A percentile compares a stretch with the other conserved stretches of the same genome.
phyloP scores from a whole-genome alignment of 2,329 filamentous ascomycete genomes.

The Alternaria tenuissima region DNA sequence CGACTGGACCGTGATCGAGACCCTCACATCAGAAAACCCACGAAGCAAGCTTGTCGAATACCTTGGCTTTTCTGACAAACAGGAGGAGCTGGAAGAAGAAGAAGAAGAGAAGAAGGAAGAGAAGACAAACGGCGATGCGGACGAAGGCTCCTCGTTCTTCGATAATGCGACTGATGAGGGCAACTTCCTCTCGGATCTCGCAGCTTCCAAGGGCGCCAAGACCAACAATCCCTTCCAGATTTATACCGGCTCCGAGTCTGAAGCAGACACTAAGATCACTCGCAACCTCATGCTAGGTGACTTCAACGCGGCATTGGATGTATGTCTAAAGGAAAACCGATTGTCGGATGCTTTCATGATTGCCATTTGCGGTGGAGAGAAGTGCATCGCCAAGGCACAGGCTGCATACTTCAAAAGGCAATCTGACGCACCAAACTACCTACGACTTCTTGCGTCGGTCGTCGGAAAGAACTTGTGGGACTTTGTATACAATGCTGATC shows the following conservation, averaged over 20 bases:
- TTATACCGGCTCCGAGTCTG: constrained; percentile 81
- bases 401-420: constrained; percentile 87
- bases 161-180: constrained; percentile 74
- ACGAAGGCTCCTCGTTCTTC: constrained; percentile 77
- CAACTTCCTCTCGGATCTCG: constrained; percentile 84
- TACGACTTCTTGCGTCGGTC: constrained; percentile 88
- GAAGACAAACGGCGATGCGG: constrained; percentile 56
- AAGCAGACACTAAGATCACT: constrained; percentile 86
- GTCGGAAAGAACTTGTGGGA: constrained; percentile 98
- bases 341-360: constrained; percentile 98
- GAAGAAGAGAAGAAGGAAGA: constrained; percentile 30
- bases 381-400: constrained; percentile 93
- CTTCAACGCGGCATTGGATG: constrained; percentile 87
- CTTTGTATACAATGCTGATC: constrained; percentile 92
- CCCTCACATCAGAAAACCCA: constrained; percentile 84
- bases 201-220: constrained; percentile 88
- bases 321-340: constrained; percentile 86
- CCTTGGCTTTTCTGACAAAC: constrained; percentile 78
- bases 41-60: constrained; percentile 86
- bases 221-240: constrained; percentile 95
- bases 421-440: constrained; percentile 84
- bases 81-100: constrained; percentile 46
- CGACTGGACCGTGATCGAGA: constrained; percentile 95
- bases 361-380: constrained; percentile 93
- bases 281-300: constrained; percentile 87